Conservation (phyloP, 1,284 basidiomycete genomes). For the Tetrapyrgos nigripes region DNA sequence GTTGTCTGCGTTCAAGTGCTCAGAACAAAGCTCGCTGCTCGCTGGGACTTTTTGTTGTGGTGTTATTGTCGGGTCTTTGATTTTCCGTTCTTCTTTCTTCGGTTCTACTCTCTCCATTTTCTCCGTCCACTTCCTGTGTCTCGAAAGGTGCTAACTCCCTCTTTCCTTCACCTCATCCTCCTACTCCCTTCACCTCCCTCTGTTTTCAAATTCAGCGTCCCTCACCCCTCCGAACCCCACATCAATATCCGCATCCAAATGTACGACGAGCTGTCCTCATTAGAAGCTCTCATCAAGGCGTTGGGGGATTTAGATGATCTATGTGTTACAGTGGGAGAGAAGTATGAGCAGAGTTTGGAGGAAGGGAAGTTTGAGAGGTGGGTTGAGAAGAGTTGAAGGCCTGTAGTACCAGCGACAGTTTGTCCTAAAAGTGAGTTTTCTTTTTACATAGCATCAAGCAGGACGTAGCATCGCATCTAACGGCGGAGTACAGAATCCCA, state of each 20-base stretch:
- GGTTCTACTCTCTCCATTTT: background rate
- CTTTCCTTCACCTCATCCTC: conserved; percentile 12
- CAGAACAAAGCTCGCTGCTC: too few species aligned
- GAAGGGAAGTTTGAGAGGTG: conserved; percentile 64
- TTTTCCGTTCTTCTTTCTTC: background rate
- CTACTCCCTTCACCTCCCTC: conserved; percentile 1
- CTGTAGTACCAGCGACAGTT: background rate
- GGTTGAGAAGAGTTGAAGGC: conserved; percentile 65
- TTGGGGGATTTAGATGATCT: conserved; percentile 79
- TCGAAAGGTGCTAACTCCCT: background rate
- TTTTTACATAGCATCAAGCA: too few species aligned
- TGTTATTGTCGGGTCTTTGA: background rate
- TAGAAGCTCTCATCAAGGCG: conserved; percentile 78
- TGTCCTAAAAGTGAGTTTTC: too few species aligned
- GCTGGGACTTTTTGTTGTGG: too few species aligned
- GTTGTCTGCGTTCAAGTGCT: too few species aligned
- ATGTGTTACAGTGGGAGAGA: conserved; percentile 70
- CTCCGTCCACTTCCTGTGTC: background rate
- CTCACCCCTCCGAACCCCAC: conserved; percentile 65
- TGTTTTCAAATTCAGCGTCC: conserved; percentile 17
- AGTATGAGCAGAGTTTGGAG: conserved; percentile 66
- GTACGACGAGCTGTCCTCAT: conserved; percentile 87
- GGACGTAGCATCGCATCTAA: too few species aligned
- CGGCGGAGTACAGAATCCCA: too few species aligned
- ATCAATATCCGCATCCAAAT: conserved; percentile 98